phyloP scores from a whole-genome alignment of 352 stramenopile species.

The Thraustochytrium sp. region DNA sequence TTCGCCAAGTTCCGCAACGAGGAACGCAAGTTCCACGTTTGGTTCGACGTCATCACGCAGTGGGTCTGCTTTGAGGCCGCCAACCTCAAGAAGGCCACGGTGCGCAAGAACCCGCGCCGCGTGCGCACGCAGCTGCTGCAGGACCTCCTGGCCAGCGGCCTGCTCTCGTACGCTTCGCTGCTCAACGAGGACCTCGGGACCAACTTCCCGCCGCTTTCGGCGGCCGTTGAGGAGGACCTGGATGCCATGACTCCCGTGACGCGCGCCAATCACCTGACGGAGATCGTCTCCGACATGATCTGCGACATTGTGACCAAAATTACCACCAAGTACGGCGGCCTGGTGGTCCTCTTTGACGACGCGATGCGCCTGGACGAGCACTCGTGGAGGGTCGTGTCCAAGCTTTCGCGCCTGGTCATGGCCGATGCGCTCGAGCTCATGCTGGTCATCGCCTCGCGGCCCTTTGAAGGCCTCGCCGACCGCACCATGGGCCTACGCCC shows the following conservation, averaged over 20 bases:
- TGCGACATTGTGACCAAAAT: not conserved
- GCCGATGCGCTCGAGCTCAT: conserved; percentile 46
- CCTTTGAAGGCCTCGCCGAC: conserved; percentile 28
- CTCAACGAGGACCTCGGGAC: conserved; percentile 28
- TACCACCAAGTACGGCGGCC: not conserved
- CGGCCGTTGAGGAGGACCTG: not conserved
- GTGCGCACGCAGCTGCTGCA: not conserved
- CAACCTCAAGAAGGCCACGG: not conserved
- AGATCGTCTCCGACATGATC: conserved; percentile 19
- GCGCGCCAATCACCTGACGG: not conserved
- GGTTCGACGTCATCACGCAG: conserved; percentile 13
- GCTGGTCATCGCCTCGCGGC: conserved; percentile 47
- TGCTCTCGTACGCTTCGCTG: not conserved
- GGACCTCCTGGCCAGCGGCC: not conserved
- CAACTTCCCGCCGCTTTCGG: not conserved
- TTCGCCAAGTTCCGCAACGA: not conserved
- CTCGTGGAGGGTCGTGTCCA: conserved; percentile 43
- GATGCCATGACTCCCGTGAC: not conserved
- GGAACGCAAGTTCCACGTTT: conserved; percentile 6
- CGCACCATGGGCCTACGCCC: not conserved
- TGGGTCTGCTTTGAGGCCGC: not conserved
- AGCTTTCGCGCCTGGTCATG: conserved; percentile 6
- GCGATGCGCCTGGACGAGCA: conserved; percentile 47
- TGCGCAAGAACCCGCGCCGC: not conserved
- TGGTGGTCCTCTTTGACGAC: conserved; percentile 48